Percentiles rank a stretch among this genome's conserved stretches.
These are phyloP conservation scores for Globisporangium cederbergense DNA, from an alignment of 352 stramenopile genomes.

Conservation along the genomic window DNA sequence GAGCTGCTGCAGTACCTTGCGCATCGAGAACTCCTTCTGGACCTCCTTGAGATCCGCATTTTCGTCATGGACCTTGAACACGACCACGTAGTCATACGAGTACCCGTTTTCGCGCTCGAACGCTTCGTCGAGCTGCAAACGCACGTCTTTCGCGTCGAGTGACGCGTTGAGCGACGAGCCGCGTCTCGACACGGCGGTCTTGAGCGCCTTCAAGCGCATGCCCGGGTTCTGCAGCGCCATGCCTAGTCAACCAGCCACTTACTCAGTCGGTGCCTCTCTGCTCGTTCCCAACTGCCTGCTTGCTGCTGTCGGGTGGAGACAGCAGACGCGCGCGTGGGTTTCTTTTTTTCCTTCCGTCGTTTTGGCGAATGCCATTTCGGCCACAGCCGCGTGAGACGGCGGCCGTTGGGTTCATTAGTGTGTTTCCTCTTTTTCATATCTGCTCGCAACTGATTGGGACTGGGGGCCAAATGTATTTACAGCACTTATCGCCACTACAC, in stretches of 20 bases:
- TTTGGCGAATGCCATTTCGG: constrained; percentile 8
- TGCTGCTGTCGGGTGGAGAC: neutral
- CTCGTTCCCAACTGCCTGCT: neutral
- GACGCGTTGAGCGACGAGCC: constrained; percentile 66
- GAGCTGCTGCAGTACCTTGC: constrained; percentile 62
- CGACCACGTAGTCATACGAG: constrained; percentile 79
- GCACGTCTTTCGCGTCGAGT: constrained; percentile 58
- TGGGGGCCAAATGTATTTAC: neutral
- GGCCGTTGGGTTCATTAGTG: constrained; percentile 12
- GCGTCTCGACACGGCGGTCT: constrained; percentile 58
- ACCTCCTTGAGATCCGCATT: constrained; percentile 37
- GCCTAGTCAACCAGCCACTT: neutral
- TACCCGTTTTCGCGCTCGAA: constrained; percentile 68
- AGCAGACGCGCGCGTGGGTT: constrained; percentile 1
- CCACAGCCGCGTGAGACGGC: neutral
- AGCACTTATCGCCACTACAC: too few species aligned
- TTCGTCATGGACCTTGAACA: constrained; percentile 83
- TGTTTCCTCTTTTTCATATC: neutral
- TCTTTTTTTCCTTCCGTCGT: constrained; percentile 7
- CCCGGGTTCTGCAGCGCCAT: constrained; percentile 24
- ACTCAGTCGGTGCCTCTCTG: neutral
- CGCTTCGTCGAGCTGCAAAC: constrained; percentile 52
- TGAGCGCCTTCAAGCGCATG: constrained; percentile 50
- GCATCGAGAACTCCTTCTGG: constrained; percentile 74
- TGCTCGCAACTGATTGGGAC: constrained; percentile 1